A percentile compares a stretch with the other conserved stretches of the same genome.
Conservation (phyloP, 352 stramenopile species). For the Phytophthora gonapodyides region DNA sequence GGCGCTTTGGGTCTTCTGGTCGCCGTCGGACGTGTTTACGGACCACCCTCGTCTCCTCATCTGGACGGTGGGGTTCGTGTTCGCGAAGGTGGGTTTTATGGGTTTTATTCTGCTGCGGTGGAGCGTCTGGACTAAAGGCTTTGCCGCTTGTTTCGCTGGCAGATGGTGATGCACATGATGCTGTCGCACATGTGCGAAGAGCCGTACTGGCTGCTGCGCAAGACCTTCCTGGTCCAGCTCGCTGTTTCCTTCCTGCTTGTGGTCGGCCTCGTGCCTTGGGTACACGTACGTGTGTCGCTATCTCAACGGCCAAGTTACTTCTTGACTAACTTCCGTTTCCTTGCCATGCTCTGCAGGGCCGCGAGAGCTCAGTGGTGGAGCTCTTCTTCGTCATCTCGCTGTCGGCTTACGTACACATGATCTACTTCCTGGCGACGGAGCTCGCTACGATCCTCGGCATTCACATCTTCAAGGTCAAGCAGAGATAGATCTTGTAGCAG, state of each 20-base stretch:
- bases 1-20: conserved; percentile 78
- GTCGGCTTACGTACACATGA: conserved; percentile 78
- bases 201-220: conserved; percentile 84
- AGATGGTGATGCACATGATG: conserved; percentile 93
- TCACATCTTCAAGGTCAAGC: conserved; percentile 84
- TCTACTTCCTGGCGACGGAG: conserved; percentile 80
- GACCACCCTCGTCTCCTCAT: conserved; percentile 86
- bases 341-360: conserved; percentile 41
- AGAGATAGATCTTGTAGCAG: conserved; percentile 32
- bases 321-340: conserved; percentile 5
- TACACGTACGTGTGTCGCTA: conserved; percentile 39
- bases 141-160: conserved; percentile 2
- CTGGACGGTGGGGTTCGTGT: conserved; percentile 83
- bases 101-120: not conserved
- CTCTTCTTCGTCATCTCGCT: conserved; percentile 81
- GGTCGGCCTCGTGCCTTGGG: conserved; percentile 72
- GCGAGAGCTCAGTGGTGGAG: conserved; percentile 70
- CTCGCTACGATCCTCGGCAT: conserved; percentile 78
- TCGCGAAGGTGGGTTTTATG: conserved; percentile 62
- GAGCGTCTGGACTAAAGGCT: not conserved
- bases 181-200: conserved; percentile 88
- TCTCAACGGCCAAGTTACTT: not conserved
- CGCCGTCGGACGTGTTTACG: conserved; percentile 80
- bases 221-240: conserved; percentile 77
- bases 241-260: conserved; percentile 68